phyloP scores from a whole-genome alignment of 2,329 filamentous ascomycete genomes.

The Pestalotiopsis sp. region DNA sequence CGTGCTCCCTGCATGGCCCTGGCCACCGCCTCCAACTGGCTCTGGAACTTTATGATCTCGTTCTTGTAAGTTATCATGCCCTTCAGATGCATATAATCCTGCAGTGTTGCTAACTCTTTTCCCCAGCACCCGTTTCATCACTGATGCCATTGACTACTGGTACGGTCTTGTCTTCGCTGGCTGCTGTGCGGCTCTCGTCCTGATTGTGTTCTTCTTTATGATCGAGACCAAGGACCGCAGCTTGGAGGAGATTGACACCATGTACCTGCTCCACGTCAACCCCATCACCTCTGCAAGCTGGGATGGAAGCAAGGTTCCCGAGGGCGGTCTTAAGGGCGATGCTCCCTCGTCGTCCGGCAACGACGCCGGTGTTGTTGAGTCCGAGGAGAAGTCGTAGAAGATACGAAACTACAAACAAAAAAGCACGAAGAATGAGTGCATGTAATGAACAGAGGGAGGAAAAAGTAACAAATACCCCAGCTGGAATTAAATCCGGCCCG shows the following conservation, averaged over 20 bases:
- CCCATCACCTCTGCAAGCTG: conserved; percentile 47
- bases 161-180: conserved; percentile 74
- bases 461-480: background rate
- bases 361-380: conserved; percentile 7
- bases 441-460: background rate
- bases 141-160: conserved; percentile 67
- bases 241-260: conserved; percentile 76
- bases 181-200: conserved; percentile 63
- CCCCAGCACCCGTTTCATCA: conserved; percentile 68
- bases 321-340: conserved; percentile 14
- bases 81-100: too few relatives aligned
- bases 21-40: conserved; percentile 62
- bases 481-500: background rate
- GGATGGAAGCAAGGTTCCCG: conserved; percentile 32
- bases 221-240: conserved; percentile 73
- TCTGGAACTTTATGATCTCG: conserved; percentile 65
- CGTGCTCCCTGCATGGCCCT: conserved; percentile 57
- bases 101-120: background rate
- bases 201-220: conserved; percentile 76
- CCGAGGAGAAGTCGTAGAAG: background rate
- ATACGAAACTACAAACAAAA: background rate
- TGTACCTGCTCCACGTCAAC: conserved; percentile 63
- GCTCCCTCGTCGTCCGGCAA: background rate
- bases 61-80: conserved; percentile 42
- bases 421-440: background rate